phyloP scores from a whole-genome alignment of 1,284 basidiomycete species.

The Rhodotorula sp. region DNA sequence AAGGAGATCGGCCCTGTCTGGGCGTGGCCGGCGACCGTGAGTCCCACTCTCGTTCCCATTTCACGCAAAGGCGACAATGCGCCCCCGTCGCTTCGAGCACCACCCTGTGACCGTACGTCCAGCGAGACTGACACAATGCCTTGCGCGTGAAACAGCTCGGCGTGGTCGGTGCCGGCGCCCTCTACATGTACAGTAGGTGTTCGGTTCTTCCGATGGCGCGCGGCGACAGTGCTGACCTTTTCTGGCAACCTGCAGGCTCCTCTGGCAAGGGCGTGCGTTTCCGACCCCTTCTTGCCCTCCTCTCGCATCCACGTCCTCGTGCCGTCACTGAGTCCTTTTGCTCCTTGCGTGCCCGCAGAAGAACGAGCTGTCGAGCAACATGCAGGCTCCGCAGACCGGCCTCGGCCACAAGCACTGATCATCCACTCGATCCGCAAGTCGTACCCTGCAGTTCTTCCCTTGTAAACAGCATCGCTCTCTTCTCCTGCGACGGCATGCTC shows the following conservation, averaged over 20 bases:
- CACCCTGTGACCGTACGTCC: too few relatives aligned
- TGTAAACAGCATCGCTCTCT: too few relatives aligned
- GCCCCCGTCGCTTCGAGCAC: too few relatives aligned
- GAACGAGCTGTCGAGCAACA: neutral
- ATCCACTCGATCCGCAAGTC: neutral
- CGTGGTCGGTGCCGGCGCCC: neutral
- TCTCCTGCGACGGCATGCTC: too few relatives aligned
- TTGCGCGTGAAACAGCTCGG: neutral
- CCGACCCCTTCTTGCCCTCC: neutral
- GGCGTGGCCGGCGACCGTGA: neutral
- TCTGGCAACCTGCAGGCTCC: neutral
- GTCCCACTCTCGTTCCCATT: neutral
- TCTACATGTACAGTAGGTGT: constrained; percentile 3
- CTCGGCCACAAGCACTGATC: neutral
- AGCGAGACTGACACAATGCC: neutral
- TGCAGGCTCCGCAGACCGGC: neutral
- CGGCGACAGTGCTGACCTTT: too few relatives aligned
- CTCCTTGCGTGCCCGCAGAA: neutral
- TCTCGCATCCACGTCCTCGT: neutral
- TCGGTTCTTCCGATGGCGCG: too few relatives aligned
- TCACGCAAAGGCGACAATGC: neutral
- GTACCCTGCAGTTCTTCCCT: too few relatives aligned
- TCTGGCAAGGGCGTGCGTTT: constrained; percentile 4
- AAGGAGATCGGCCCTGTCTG: neutral
- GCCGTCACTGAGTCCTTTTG: neutral